Percentiles rank a stretch among this genome's conserved stretches.
Conservation (phyloP, 768 basidiomycete species). For the Agrocybe pediades region DNA sequence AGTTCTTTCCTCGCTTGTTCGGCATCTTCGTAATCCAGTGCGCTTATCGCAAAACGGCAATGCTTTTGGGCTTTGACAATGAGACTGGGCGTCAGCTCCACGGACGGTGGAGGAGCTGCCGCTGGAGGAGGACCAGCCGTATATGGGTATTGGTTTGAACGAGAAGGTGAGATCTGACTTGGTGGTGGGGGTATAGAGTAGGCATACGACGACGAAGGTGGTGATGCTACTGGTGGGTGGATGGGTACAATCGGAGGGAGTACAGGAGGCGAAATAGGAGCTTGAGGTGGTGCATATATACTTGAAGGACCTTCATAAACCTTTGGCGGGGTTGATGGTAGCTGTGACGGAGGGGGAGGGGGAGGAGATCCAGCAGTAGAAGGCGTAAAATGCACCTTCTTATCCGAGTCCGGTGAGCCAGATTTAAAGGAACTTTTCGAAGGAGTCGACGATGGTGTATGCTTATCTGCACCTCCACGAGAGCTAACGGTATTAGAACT, state of each 20-base stretch:
- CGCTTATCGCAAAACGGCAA: slow-evolving; percentile 88
- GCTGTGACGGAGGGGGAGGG: slow-evolving; percentile 14
- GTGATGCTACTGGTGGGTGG: slow-evolving; percentile 14
- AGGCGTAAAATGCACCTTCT: slow-evolving; percentile 54
- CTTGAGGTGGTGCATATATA: slow-evolving; percentile 21
- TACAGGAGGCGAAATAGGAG: slow-evolving; percentile 11
- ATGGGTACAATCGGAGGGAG: slow-evolving; percentile 8
- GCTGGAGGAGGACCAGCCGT: slow-evolving; percentile 17
- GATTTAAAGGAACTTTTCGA: slow-evolving; percentile 23
- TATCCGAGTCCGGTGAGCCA: slow-evolving; percentile 35
- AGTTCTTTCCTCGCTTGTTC: slow-evolving; percentile 87
- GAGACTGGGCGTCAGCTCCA: slow-evolving; percentile 62
- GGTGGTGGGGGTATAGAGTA: slow-evolving; percentile 18
- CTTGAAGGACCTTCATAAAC: slow-evolving; percentile 23
- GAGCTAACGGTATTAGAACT: slow-evolving; percentile 20
- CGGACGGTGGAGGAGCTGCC: slow-evolving; percentile 21
- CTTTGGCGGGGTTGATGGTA: slow-evolving; percentile 9
- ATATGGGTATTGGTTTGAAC: slow-evolving; percentile 7
- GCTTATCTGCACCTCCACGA: slow-evolving; percentile 9
- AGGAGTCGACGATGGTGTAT: slow-evolving; percentile 17
- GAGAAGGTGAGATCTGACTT: slow-evolving; percentile 13
- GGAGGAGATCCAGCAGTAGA: slow-evolving; percentile 36
- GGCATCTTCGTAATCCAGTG: slow-evolving; percentile 94
- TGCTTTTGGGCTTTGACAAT: slow-evolving; percentile 87
- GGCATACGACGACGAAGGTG: slow-evolving; percentile 22